phyloP scores from a whole-genome alignment of 345 rosid species.

The Eucalyptus erythrocorys region DNA sequence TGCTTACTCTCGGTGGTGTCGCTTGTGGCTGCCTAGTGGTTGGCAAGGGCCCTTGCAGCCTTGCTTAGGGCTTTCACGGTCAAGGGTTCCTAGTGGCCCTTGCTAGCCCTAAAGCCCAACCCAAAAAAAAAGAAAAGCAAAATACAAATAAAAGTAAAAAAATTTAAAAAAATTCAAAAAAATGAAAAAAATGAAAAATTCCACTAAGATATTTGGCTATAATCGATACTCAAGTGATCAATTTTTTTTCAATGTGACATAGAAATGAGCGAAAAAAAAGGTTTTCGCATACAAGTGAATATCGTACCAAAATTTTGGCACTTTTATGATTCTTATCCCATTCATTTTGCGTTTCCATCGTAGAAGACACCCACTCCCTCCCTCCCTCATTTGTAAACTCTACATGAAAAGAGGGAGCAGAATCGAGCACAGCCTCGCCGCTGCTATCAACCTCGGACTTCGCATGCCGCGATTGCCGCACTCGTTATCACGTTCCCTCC shows the following conservation, averaged over 20 bases:
- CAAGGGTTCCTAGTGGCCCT: accelerated
- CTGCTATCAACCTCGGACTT: background rate
- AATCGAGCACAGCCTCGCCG: background rate
- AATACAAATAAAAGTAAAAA: too few species aligned
- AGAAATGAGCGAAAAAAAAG: accelerated
- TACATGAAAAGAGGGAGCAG: background rate
- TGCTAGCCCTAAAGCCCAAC: accelerated
- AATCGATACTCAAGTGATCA: accelerated
- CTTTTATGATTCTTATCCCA: too few species aligned
- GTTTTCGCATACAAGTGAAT: too few species aligned
- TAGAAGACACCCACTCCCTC: background rate
- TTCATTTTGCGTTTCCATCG: background rate
- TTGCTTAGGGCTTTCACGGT: too few species aligned
- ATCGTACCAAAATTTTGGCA: too few species aligned
- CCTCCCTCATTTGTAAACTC: background rate
- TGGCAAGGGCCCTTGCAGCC: too few species aligned
- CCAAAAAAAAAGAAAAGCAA: accelerated
- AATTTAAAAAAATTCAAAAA: too few species aligned
- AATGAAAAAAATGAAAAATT: too few species aligned
- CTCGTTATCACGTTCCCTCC: background rate
- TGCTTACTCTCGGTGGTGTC: too few species aligned
- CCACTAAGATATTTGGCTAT: too few species aligned
- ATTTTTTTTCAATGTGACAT: accelerated
- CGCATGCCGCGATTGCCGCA: background rate
- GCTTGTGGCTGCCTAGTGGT: accelerated